Base-by-base conservation (phyloP, 2,329 filamentous ascomycete genomes). In the Periconia digitata region DNA sequence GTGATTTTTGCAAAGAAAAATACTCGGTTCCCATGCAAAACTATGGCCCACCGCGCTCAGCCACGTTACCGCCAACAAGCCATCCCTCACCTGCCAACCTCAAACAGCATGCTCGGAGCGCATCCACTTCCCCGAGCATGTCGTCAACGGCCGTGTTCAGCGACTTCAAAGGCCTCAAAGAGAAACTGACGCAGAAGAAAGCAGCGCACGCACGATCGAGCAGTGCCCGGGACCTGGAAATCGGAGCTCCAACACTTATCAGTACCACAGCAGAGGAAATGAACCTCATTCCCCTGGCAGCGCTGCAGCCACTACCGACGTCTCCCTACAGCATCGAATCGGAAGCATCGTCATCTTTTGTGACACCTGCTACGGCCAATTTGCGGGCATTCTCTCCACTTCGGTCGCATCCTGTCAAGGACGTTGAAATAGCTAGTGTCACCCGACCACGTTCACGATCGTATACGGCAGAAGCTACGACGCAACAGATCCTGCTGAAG, bases 211-310 rank as follows among this genome's bases (percentile, higher is more conserved):
- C 34, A 40, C 59, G 52, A 45, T 57, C 54, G 15, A 59, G 57
- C 10, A 59, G 58, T 45, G 49, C 57, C 10, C 60, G 54, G 24
- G 62, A 65, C 23, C 52, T 70, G 24, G 54, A 69, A 8, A 71
- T 70, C 42, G 61, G 66, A 15, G 56, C 62, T 1, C 67, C 68
- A 16, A 55, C 63, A 6, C 59, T 70, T 6, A 56, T 69, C 23
- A 69, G 67, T 43, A 59, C 60, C 10, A 67, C 64, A 5, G 62
- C 57, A n/a, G 62, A 65, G 17, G 62, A 65, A 6, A 49, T 69
- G 16, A 55, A 58, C 18, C 52, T 67, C 13, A 54, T 66, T 15
- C 58, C 66, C 5, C 27, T 68, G 21, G 53, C 55, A 18, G 85
- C 58, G 15, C 51, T 55, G 34, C 55, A 56, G 27, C 44, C 45